Conservation (phyloP, 108 stramenopile genomes). For the Cyclotella distinguenda region DNA sequence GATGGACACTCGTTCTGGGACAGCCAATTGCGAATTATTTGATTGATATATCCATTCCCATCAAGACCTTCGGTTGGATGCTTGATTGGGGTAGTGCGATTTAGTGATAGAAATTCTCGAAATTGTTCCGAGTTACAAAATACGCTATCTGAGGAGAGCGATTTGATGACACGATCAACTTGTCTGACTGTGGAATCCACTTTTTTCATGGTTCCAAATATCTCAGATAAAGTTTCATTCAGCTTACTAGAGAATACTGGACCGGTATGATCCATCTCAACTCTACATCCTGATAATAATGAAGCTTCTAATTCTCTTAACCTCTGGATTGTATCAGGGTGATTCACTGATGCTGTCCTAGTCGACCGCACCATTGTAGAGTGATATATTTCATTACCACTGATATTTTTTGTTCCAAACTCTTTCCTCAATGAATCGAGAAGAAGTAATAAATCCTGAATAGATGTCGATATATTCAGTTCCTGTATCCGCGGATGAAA, state of each 20-base stretch:
- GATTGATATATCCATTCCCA: slow-evolving; percentile 19
- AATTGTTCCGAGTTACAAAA: slow-evolving; percentile 32
- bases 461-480: slow-evolving; percentile 49
- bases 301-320: slow-evolving; percentile 4
- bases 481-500: slow-evolving; percentile 40
- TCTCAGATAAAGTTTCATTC: no score
- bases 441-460: slow-evolving; percentile 24
- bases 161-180: slow-evolving; percentile 32
- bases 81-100: no score
- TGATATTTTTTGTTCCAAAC: not conserved
- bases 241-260: no score
- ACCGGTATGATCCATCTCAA: not conserved
- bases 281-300: no score
- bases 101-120: slow-evolving; percentile 38
- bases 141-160: slow-evolving; percentile 30
- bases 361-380: not conserved
- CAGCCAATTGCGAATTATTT: slow-evolving; percentile 33
- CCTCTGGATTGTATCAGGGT: not conserved
- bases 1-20: slow-evolving; percentile 5
- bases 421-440: slow-evolving; percentile 19
- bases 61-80: no score
- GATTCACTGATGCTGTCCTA: not conserved
- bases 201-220: slow-evolving; percentile 3
- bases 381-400: not conserved
- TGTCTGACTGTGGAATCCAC: slow-evolving; percentile 7